Evolutionary conservation across 306 rosid genomes (phyloP).

Genomic region (Vicia faba): DNA sequence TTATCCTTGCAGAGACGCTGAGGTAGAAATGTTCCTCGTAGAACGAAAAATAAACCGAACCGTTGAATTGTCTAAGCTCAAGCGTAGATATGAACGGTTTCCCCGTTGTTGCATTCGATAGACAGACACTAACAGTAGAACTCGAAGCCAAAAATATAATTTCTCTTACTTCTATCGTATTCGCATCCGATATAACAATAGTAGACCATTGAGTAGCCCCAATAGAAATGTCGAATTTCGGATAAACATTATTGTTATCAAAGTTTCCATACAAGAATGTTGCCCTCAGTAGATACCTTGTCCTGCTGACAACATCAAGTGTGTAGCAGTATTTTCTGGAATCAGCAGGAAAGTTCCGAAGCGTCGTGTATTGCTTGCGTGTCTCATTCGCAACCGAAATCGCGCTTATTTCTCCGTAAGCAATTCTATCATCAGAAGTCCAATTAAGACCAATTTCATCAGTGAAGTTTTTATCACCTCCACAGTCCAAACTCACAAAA

Average conservation of each 20-base stretch:
- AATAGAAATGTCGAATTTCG: conserved; percentile 83
- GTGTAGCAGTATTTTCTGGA: conserved; percentile 86
- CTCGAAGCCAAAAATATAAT: conserved; percentile 82
- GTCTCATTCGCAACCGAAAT: conserved; percentile 73
- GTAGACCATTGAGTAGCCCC: conserved; percentile 96
- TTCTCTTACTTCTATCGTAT: conserved; percentile 61
- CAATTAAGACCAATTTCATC: conserved; percentile 83
- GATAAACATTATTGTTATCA: conserved; percentile 83
- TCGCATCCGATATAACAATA: conserved; percentile 86
- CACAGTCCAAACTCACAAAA: conserved; percentile 93
- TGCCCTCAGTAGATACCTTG: conserved; percentile 83
- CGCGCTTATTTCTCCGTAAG: conserved; percentile 58
- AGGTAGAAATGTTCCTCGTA: conserved; percentile 73
- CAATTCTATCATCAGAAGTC: conserved; percentile 65
- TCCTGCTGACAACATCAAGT: conserved; percentile 75
- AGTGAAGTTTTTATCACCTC: conserved; percentile 67
- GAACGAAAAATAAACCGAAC: conserved; percentile 71
- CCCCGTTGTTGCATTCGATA: conserved; percentile 98
- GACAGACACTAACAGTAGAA: conserved; percentile 78
- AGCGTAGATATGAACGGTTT: conserved; percentile 92
- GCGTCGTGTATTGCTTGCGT: conserved; percentile 66
- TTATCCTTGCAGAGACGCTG: conserved; percentile 95
- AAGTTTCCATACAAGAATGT: conserved; percentile 95
- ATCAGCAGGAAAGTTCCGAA: conserved; percentile 89
- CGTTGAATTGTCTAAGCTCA: conserved; percentile 96